phyloP scores from a whole-genome alignment of 305 asterid species.

The Fraxinus greggii region DNA sequence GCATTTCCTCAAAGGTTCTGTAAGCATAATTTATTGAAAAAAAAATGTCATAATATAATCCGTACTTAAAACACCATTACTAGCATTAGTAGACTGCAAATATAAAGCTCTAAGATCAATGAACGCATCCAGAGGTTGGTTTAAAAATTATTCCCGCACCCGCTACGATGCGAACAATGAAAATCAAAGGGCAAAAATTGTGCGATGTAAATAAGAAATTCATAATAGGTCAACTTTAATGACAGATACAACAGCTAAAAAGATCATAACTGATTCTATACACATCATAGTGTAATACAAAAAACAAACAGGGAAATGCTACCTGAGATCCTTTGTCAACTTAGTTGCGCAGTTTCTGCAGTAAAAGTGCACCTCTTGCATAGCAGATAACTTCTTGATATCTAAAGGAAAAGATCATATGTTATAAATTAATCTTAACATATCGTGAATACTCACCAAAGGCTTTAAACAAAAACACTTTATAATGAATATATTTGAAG shows the following conservation, averaged over 20 bases:
- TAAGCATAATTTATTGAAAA: neutral
- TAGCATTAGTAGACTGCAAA: neutral
- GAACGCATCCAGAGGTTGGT: neutral
- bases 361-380: conserved; percentile 76
- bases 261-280: conserved; percentile 4
- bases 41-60: neutral
- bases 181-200: neutral
- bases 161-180: neutral
- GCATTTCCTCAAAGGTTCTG: conserved; percentile 78
- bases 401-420: conserved; percentile 41
- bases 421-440: neutral
- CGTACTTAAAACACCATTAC: neutral
- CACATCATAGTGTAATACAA: neutral
- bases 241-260: neutral
- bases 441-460: neutral
- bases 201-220: neutral
- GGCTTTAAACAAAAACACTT: neutral
- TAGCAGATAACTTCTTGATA: conserved; percentile 57
- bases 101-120: neutral
- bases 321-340: conserved; percentile 75
- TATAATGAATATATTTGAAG: neutral
- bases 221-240: neutral
- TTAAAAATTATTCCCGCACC: neutral
- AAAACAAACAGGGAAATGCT: conserved; percentile 19
- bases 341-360: conserved; percentile 77